Conservation (phyloP, 371 early-diverging fungal genomes). For the Thermomucor indicae-seudaticae region DNA sequence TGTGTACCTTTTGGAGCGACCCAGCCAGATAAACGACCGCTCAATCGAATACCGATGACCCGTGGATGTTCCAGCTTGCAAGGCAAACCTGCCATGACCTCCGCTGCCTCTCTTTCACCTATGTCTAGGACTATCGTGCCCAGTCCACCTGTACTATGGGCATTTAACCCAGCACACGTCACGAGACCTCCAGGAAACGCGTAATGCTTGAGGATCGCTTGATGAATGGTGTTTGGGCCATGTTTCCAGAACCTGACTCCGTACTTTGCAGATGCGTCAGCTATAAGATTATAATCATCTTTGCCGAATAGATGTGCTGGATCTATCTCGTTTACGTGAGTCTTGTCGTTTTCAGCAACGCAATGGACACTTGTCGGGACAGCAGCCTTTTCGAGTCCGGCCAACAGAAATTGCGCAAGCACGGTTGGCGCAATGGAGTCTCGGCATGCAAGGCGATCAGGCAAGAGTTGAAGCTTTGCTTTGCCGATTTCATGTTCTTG, state of each 20-base stretch:
- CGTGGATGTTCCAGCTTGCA: conserved; percentile 97
- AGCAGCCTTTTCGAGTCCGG: conserved; percentile 81
- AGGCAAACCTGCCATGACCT: conserved; percentile 96
- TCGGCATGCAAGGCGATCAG: conserved; percentile 96
- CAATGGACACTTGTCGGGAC: conserved; percentile 96
- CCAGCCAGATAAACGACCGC: conserved; percentile 90
- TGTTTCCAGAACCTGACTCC: conserved; percentile 96
- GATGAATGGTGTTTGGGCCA: conserved; percentile 98
- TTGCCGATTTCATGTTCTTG: conserved; percentile 79
- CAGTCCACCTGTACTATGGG: conserved; percentile 92
- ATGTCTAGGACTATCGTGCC: conserved; percentile 96
- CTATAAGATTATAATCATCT: conserved; percentile 95
- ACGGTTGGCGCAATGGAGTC: conserved; percentile 98
- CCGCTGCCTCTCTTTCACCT: conserved; percentile 97
- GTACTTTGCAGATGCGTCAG: conserved; percentile 86
- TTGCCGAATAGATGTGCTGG: no score
- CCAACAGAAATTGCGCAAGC: conserved; percentile 95
- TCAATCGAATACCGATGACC: conserved; percentile 85
- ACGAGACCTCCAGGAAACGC: conserved; percentile 97
- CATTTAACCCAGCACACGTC: conserved; percentile 94
- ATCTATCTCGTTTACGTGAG: conserved; percentile 85
- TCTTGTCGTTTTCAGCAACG: conserved; percentile 86
- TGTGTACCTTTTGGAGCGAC: conserved; percentile 90
- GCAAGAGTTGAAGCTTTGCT: conserved; percentile 87
- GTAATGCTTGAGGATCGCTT: conserved; percentile 97